Evolutionary conservation across 139 green algal genomes (phyloP), one percentile per base, ranked within the genome.

Genomic region (Axilococcus clingmanii): DNA sequence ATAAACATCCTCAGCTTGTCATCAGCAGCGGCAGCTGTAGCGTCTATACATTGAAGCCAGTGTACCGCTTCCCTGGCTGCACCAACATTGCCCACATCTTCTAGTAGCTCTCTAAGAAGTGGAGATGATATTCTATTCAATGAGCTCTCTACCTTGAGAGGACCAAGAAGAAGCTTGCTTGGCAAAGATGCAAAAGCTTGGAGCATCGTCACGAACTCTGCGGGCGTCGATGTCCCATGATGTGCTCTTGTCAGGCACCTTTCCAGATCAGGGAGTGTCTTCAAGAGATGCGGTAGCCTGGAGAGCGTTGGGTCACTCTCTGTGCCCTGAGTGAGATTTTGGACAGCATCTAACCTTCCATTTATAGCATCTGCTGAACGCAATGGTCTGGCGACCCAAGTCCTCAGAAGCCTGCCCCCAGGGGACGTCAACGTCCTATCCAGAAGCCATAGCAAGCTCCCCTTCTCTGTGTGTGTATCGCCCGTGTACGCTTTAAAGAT

Each of bases 371-470:
- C 38, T 20, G 27, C 37, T 25, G 59, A 29, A 14, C 60, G 51
- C 46, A 92, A 75, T 5, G 84, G 84, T 30, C 63, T 65, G 8
- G 60, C 58, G 41, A 89, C 57, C 87, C 87, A 96, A 22, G 63
- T 60, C 23, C 79, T 71, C 64, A 96, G 55, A 56, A 88, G 49
- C 19, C 87, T 68, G 0, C 59, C 57, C 1, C 88, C 88, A 27
- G 66, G 55, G 3, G 62, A 22, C 4, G 87, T 94, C 30, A 33
- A 29, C 7, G 80, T 92, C 36, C 76, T 72, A 63, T 94, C 77
- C 37, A 96, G 43, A 27, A 95, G 63, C 59, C 79, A 81, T 29
- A 96, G 61, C 51, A 96, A 64, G 5, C 77, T 87, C 29, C 81
- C 86, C 14, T 49, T 53, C 19, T 68, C 34, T 7, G 22, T 30